Base-by-base conservation (phyloP, 2,329 filamentous ascomycete species). In the Colletotrichum lindemuthianum region DNA sequence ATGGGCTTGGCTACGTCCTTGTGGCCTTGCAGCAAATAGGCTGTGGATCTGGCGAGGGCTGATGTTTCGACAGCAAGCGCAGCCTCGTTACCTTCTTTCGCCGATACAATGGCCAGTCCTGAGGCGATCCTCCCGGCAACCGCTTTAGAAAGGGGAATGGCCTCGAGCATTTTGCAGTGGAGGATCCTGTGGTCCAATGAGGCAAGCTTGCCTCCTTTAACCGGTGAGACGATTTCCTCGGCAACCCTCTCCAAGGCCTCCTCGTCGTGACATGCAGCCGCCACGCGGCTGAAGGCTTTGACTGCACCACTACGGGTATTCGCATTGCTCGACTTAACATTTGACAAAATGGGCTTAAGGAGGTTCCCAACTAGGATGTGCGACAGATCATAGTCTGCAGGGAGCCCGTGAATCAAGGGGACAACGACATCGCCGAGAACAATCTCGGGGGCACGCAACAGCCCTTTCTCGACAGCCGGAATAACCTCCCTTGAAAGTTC, bases 381-480 rank as follows among this genome's bases (percentile, higher is more conserved):
- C 8, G 95, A 95, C 15, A 98, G 83, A 71, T 99, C 95, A 70
- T 96, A 84, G 6, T 81, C 80, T 34, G 80, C 74, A 1, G 93
- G 88, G 7, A 99, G 80, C 34, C 92, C 87, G 8, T 83, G 77
- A 64, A 96, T 83, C 49, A 98, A 82, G 11, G 90, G 88, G 6
- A 90, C 86, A 53, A 98, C 80, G 32, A 97, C 83, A 67, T 93
- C 91, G 70, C 90, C 89, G 34, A 98, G 82, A 12, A 97, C 88
- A 47, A 97, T 90, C 77, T 99, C 96, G 1, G 96, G 96, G 8
- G 95, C 90, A 74, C 96, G 87, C 49, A 99, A 80, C 59, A 99
- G 84, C 6, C 92, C 90, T 78, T 97, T 97, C 73, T 99, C 96
- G 12, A 98, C 81, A 0, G 93, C 82, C 8, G 94, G 92, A 32